Evolutionary conservation across 2,329 filamentous ascomycete species (phyloP).

Genomic region (Triangularia verruculosa): DNA sequence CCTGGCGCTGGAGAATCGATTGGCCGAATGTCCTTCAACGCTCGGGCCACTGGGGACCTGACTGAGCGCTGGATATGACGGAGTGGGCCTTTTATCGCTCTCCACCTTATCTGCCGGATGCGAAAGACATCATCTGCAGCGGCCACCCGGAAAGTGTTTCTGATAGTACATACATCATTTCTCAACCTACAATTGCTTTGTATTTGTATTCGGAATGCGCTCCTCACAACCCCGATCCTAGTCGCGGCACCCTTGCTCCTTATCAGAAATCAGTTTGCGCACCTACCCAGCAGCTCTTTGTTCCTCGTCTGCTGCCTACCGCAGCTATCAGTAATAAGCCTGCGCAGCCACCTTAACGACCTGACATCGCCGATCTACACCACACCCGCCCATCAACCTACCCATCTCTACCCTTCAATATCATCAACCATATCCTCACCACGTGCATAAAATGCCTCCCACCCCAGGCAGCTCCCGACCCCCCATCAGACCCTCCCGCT

Average conservation of each 20-base stretch:
- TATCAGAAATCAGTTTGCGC: background rate
- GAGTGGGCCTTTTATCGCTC: too few relatives aligned
- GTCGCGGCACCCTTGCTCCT: background rate
- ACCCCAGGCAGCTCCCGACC: constrained; percentile 43
- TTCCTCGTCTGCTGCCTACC: background rate
- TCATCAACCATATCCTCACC: background rate
- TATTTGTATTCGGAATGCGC: background rate
- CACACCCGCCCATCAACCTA: background rate
- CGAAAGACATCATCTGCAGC: background rate
- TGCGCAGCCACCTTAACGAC: background rate
- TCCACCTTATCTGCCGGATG: background rate
- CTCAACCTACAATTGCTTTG: background rate
- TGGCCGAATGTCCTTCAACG: constrained; percentile 11
- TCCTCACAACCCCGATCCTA: background rate
- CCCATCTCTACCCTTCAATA: background rate
- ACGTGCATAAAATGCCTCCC: constrained; percentile 38
- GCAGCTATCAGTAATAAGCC: background rate
- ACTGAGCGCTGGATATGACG: background rate
- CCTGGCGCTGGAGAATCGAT: constrained; percentile 19
- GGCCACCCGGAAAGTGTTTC: background rate
- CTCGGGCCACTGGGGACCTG: background rate
- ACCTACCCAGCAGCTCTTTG: background rate
- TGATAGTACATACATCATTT: background rate
- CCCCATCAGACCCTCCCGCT: constrained; percentile 37
- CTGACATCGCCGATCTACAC: background rate